Base-by-base conservation (phyloP, 148 eudicot genomes). In the Polygonum maritimum region DNA sequence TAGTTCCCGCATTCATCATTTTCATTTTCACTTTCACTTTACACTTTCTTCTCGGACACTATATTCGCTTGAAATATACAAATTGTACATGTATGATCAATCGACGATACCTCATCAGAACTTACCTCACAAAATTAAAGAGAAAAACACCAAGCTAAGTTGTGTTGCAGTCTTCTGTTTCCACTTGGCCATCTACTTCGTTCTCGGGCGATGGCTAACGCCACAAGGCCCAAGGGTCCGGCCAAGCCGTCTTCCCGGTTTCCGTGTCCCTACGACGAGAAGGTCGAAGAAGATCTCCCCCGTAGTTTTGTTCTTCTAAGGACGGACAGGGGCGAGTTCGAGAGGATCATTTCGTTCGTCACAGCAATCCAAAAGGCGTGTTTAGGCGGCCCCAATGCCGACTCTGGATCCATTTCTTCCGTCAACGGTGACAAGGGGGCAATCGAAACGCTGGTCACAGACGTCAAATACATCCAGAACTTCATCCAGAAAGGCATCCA, bases 381-480 rank as follows among this genome's bases (percentile, higher is more conserved):
- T 8, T 7, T 44, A 44, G 2, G 9, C 11, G 47, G 47, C 47
- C 2, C 0, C 10, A 2, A 7, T 44, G 9, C 47, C 47, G 47
- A 44, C 47, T 44, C 47, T 0, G 31, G 31, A 26, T 26, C 31
- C 31, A 26, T 26, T 26, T 26, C 31, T 26, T 26, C 1, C 31
- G 31, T 26, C 21, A 22, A 57, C 33, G 63, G 26, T 7, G 2
- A 26, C 16, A 36, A 38, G 18, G 5, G 71, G 71, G 3, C 41
- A 45, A 14, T 67, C 16, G 44, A 67, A 14, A 67, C 38, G 71
- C 45, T 67, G 71, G 71, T 67, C 14, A 67, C 71, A 5, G 71
- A 67, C 45, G 44, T 67, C n/a, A 1, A 67, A 36, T 67, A 67
- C 71, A 38, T 67, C 71, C 36, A 38, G 0, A 33, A 36, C n/a